phyloP scores from a whole-genome alignment of 106 monocot species.

The Acanthochlamys bracteata region DNA sequence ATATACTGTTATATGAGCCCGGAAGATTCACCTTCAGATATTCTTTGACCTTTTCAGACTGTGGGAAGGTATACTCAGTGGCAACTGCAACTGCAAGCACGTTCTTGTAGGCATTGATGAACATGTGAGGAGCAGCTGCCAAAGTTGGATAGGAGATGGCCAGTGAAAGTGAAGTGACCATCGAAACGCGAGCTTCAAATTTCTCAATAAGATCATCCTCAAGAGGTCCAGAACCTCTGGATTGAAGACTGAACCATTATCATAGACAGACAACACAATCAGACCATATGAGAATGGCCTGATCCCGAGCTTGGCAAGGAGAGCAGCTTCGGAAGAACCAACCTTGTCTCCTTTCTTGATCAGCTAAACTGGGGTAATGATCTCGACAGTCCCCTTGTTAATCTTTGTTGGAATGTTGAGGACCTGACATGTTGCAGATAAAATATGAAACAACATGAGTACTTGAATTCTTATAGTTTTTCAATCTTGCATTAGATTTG shows the following conservation, averaged over 20 bases:
- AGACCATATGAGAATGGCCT: conserved; percentile 95
- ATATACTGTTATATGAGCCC: not conserved
- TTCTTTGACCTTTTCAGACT: conserved; percentile 78
- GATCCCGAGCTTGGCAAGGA: conserved; percentile 84
- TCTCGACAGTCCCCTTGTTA: conserved; percentile 96
- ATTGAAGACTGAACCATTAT: conserved; percentile 70
- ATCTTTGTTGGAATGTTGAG: conserved; percentile 96
- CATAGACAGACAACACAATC: conserved; percentile 55
- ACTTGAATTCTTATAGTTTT: too few species aligned
- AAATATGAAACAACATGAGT: too few species aligned
- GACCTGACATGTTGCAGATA: conserved; percentile 31
- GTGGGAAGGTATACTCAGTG: conserved; percentile 78
- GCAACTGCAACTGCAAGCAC: conserved; percentile 69
- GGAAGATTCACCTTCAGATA: conserved; percentile 47
- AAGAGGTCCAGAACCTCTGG: conserved; percentile 72
- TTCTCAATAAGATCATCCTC: conserved; percentile 77
- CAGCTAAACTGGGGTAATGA: conserved; percentile 86
- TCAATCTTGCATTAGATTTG: not conserved
- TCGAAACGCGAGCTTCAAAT: conserved; percentile 55
- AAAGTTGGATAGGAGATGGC: conserved; percentile 70
- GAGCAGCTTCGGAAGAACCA: conserved; percentile 90
- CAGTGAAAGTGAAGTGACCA: conserved; percentile 68
- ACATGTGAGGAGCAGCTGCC: conserved; percentile 80
- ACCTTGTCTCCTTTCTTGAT: conserved; percentile 89
- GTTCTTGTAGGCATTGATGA: conserved; percentile 88